Percentiles rank a stretch among this genome's conserved stretches.
Conservation (phyloP, 192 early-diverging fungal species). For the Coemansia pectinata region DNA sequence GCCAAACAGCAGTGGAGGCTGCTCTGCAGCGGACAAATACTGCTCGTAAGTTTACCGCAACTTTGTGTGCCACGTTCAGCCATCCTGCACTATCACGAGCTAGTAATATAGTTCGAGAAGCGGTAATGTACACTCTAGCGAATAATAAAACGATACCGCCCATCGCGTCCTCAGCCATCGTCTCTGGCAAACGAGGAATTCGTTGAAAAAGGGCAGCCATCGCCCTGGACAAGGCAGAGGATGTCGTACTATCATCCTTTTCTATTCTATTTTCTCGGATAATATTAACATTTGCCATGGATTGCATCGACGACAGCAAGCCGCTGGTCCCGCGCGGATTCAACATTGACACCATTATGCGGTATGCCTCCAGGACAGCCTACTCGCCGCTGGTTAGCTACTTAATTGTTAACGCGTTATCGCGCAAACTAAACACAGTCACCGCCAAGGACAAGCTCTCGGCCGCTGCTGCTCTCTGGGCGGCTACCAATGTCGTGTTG, state of each 20-base stretch:
- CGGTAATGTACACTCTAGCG: neutral
- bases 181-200: neutral
- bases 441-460: constrained; percentile 23
- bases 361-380: constrained; percentile 28
- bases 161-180: neutral
- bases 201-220: neutral
- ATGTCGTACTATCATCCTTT: neutral
- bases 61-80: neutral
- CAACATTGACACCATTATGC: constrained; percentile 38
- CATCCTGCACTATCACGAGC: constrained; percentile 16
- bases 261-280: neutral
- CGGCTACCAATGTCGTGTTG: constrained; percentile 26
- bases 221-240: neutral
- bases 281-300: constrained; percentile 9
- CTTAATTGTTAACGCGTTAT: constrained; percentile 16
- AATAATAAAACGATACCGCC: too few relatives aligned
- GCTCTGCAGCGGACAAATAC: neutral
- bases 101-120: neutral
- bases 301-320: constrained; percentile 45
- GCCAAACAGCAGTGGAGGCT: neutral
- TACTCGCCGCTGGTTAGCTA: constrained; percentile 44
- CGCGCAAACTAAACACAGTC: constrained; percentile 6
- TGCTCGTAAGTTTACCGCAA: neutral
- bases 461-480: constrained; percentile 30
- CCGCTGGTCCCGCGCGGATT: constrained; percentile 48